Percentiles rank a stretch among this genome's conserved stretches.
phyloP scores from a whole-genome alignment of 2,329 filamentous ascomycete species.

The Colletotrichum chrysophilum region DNA sequence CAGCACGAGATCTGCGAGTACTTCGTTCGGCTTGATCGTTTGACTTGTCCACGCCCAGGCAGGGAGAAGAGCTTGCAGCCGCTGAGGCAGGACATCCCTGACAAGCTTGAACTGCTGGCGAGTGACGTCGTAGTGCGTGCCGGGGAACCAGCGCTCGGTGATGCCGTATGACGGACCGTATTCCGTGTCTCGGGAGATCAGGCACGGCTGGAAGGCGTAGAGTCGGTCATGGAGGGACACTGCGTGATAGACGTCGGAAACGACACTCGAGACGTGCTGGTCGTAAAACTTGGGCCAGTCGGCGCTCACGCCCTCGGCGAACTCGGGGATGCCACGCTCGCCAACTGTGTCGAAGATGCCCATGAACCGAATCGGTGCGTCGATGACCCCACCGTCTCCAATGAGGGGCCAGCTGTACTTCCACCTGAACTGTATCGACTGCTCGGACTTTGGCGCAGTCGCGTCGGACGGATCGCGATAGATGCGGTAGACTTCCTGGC shows the following conservation, averaged over 20 bases:
- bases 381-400: slow-evolving; percentile 6
- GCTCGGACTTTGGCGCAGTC: slow-evolving; percentile 20
- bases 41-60: slow-evolving; percentile 28
- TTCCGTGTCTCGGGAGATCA: slow-evolving; percentile 12
- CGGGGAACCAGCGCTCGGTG: slow-evolving; percentile 27
- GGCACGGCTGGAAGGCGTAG: slow-evolving; percentile 25
- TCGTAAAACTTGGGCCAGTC: slow-evolving; percentile 30
- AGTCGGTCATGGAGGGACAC: slow-evolving; percentile 25
- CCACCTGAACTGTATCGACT: slow-evolving; percentile 21
- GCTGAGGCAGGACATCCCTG: background rate
- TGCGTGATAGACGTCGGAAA: slow-evolving; percentile 28
- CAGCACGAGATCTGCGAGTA: slow-evolving; percentile 24
- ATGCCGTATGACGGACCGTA: slow-evolving; percentile 18
- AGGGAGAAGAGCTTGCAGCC: slow-evolving; percentile 30
- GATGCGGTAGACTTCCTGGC: slow-evolving; percentile 25
- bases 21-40: slow-evolving; percentile 24
- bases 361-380: slow-evolving; percentile 26
- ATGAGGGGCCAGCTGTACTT: slow-evolving; percentile 17
- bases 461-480: slow-evolving; percentile 24
- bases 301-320: slow-evolving; percentile 23
- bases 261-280: slow-evolving; percentile 27
- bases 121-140: slow-evolving; percentile 27
- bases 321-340: slow-evolving; percentile 24
- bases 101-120: slow-evolving; percentile 26
- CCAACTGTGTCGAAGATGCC: slow-evolving; percentile 29